These are phyloP conservation scores for Groenewaldozyma tartarivorans DNA, from an alignment of 805 yeast species.

Conservation along the genomic window DNA sequence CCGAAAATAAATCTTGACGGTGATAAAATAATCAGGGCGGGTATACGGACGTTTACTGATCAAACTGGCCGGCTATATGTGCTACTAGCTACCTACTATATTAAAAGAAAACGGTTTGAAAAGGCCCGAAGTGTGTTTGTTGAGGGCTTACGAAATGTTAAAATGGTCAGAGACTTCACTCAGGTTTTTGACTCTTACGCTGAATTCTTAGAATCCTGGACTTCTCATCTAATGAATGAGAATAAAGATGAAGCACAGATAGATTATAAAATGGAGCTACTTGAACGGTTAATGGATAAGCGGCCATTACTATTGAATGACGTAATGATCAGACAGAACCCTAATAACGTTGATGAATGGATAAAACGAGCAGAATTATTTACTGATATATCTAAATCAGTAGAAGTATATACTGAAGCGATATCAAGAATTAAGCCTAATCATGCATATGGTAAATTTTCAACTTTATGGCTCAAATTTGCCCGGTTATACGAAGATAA, in stretches of 20 bases:
- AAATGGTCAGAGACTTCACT: constrained; percentile 53
- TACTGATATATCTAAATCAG: constrained; percentile 34
- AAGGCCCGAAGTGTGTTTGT: constrained; percentile 38
- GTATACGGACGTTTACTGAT: constrained; percentile 44
- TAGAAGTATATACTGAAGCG: constrained; percentile 56
- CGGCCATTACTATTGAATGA: constrained; percentile 57
- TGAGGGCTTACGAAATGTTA: constrained; percentile 37
- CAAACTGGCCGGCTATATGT: constrained; percentile 44
- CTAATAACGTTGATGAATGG: constrained; percentile 62
- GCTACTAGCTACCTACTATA: constrained; percentile 40
- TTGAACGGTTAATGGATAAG: constrained; percentile 47
- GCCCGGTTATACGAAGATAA: constrained; percentile 52
- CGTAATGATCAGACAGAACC: constrained; percentile 51
- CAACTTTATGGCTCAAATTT: constrained; percentile 61
- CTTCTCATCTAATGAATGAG: constrained; percentile 27
- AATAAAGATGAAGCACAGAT: constrained; percentile 26
- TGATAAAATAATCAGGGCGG: constrained; percentile 28
- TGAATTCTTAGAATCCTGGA: constrained; percentile 46
- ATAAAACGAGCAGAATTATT: constrained; percentile 44
- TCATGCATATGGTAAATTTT: constrained; percentile 34
- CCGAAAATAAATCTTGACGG: constrained; percentile 12
- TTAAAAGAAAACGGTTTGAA: constrained; percentile 29
- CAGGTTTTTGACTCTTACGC: constrained; percentile 52
- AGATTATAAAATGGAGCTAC: constrained; percentile 36
- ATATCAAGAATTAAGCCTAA: constrained; percentile 56